phyloP scores from a whole-genome alignment of 176 grass and related monocot species.

The Zoysia pacifica region DNA sequence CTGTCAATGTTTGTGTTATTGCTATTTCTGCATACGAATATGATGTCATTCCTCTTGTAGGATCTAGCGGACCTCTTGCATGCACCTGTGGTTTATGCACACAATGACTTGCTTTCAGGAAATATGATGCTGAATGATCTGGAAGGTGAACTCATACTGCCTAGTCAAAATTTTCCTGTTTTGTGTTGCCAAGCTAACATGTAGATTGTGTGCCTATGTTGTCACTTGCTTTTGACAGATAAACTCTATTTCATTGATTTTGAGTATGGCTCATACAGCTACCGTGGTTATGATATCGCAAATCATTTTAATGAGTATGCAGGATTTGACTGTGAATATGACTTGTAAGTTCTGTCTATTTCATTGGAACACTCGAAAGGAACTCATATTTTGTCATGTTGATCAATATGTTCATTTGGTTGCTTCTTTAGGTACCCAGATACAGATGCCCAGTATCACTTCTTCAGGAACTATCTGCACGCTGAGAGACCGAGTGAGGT shows the following conservation, averaged over 20 bases:
- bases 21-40: slow-evolving; percentile 10
- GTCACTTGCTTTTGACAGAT: slow-evolving; percentile 47
- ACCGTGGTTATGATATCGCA: slow-evolving; percentile 89
- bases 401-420: slow-evolving; percentile 33
- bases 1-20: neutral
- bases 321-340: slow-evolving; percentile 88
- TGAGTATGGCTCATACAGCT: slow-evolving; percentile 97
- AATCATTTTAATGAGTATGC: slow-evolving; percentile 99
- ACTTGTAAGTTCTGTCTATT: slow-evolving; percentile 58
- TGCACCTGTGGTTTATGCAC: slow-evolving; percentile 72
- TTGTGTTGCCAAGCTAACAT: neutral
- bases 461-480: slow-evolving; percentile 89
- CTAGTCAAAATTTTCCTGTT: neutral
- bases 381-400: slow-evolving; percentile 10
- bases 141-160: slow-evolving; percentile 57
- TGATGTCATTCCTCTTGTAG: slow-evolving; percentile 41
- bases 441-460: slow-evolving; percentile 85
- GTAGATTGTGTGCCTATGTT: slow-evolving; percentile 5
- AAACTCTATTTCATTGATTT: slow-evolving; percentile 99
- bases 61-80: slow-evolving; percentile 68
- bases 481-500: slow-evolving; percentile 69
- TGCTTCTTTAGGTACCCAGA: slow-evolving; percentile 79
- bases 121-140: slow-evolving; percentile 94
- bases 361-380: slow-evolving; percentile 8
- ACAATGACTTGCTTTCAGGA: slow-evolving; percentile 98